Evolutionary conservation across 108 stramenopile genomes (phyloP).

Genomic region (Skeletonema costatum): DNA sequence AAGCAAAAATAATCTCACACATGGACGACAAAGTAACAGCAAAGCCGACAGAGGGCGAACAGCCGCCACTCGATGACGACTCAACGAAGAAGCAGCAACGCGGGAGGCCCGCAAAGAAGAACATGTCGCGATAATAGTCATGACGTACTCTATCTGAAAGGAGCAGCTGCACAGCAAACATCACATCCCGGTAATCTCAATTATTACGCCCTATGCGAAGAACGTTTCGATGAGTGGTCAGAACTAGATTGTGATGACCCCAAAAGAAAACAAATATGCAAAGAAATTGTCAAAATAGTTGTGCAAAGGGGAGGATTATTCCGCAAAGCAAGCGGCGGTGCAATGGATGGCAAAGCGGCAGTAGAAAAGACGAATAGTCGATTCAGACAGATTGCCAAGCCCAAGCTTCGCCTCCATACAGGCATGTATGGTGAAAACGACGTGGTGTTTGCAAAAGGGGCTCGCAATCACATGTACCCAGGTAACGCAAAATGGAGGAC

Average conservation of each 20-base stretch:
- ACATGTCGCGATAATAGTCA: background rate
- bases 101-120: background rate
- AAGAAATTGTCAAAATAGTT: background rate
- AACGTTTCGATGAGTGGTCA: background rate
- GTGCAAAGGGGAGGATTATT: background rate
- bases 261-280: background rate
- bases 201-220: conserved; percentile 1
- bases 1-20: too few relatives aligned
- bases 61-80: background rate
- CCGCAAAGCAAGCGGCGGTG: background rate
- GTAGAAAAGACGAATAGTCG: background rate
- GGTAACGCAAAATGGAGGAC: conserved; percentile 1
- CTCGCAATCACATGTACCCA: conserved; percentile 1
- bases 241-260: background rate
- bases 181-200: background rate
- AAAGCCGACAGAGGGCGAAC: background rate
- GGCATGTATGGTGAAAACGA: background rate
- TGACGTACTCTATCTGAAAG: background rate
- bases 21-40: background rate
- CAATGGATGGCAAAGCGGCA: background rate
- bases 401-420: background rate
- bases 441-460: background rate
- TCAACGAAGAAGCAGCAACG: background rate
- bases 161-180: background rate
- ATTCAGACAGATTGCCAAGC: conserved; percentile 1